These are phyloP conservation scores for Populus hybrid DNA, from an alignment of 441 rosid species.

Conservation along the genomic window DNA sequence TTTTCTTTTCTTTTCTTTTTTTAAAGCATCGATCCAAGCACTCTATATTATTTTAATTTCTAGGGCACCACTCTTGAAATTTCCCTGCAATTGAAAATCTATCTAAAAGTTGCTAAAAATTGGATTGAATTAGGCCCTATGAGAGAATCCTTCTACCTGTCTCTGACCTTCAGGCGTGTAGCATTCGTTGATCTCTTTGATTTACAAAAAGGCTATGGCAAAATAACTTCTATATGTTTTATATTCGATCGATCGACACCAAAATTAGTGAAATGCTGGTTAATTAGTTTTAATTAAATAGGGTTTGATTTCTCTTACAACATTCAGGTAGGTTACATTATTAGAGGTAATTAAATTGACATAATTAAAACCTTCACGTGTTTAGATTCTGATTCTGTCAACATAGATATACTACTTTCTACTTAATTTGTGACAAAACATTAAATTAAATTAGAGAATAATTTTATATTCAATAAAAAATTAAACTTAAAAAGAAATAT, in stretches of 20 bases:
- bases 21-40: neutral
- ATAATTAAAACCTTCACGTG: neutral
- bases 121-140: too few relatives aligned
- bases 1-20: too few relatives aligned
- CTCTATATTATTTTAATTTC: too few relatives aligned
- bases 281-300: too few relatives aligned
- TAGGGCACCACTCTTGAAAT: neutral
- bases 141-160: too few relatives aligned
- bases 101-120: too few relatives aligned
- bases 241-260: neutral
- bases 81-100: neutral
- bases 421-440: neutral
- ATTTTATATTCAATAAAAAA: too few relatives aligned
- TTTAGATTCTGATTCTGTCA: neutral
- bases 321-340: neutral
- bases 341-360: too few relatives aligned
- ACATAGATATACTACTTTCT: neutral
- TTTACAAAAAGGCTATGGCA: neutral
- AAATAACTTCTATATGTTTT: too few relatives aligned
- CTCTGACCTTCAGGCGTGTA: neutral
- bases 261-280: neutral
- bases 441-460: too few relatives aligned
- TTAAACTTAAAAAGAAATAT: too few relatives aligned
- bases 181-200: neutral
- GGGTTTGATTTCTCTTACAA: neutral